Evolutionary conservation across 1,284 basidiomycete genomes (phyloP), one percentile per base, ranked within the genome.

Genomic region (Coniferiporia sulphurascens): DNA sequence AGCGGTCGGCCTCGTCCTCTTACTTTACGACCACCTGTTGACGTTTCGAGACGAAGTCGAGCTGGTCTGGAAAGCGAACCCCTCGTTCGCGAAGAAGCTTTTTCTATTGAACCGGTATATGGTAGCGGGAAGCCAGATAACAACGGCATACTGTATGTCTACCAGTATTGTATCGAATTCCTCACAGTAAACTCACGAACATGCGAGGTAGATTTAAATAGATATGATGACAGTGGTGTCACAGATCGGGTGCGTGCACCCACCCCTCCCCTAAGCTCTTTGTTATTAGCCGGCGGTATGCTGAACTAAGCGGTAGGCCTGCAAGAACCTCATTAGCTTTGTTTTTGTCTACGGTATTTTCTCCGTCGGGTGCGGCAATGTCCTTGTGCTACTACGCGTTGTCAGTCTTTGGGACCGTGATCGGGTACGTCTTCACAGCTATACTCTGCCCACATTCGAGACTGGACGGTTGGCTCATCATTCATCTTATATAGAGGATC

Each of bases 1-100:
- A 69, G 68, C 61, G 32, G 59, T 52, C 36, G 63, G 65, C 12
- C 50, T 67, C 22, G 62, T 58, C n/a, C 41, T 62, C 9, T 22
- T 69, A 9, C 41, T 68, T 9, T 70, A 68, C 38, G 68, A 70
- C 55, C 67, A 67, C 48, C 46, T 60, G 32, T 43, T 70, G 27
- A 70, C 69, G 2, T 58, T 70, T 27, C 43, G 43, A 6, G 62
- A 67, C 44, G 69, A 70, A 60, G 56, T 69, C 17, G 38, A 61
- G 27, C 56, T 63, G 48, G 48, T 69, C 45, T 69, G 67, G 65
- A 62, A 52, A 5, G 62, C 60, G 9, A 58, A 48, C 32, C 44
- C 45, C n/a, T 65, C 65, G 3, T 52, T 64, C 46, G 44, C 56
- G 27, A 64, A 64, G 27, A 56, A 56, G 34, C 27, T 61, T 2